Evolutionary conservation across 2,329 filamentous ascomycete genomes (phyloP), one percentile per base, ranked within the genome.

Genomic region (Nemania sp.): DNA sequence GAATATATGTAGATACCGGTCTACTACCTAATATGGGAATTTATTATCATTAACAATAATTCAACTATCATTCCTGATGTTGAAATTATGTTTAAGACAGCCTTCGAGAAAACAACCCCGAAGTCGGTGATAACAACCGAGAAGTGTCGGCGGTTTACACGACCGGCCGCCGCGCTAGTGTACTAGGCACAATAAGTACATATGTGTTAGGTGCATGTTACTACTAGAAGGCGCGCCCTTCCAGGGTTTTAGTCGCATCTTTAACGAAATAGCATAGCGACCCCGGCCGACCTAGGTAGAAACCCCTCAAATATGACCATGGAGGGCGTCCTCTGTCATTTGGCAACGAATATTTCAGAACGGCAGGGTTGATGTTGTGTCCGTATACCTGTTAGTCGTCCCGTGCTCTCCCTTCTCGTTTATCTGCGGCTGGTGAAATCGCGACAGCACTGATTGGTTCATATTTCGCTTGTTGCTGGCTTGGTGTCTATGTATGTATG

Each of bases 291-390:
- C n/a, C n/a, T n/a, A n/a, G n/a, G n/a, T n/a, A n/a, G 27, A 32
- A 61, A 53, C 66, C 57, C 59, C 62, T 61, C 59, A 59, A 35
- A 65, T 22, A 47, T 47, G 7, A 41, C 35, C 35, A 41, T 41
- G 13, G 35, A 41, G 35, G 7, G 7, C 35, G 5, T 13, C 13
- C 35, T 41, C 7, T 41, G 11, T 13, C 35, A 3, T 15, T 41
- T 8, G 13, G 35, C 13, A 41, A 10, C 13, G 35, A 13, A 41
- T 41, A 41, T 41, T 15, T 15, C 18, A 43, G 41, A 43, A 43
- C 41, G 41, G 41, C 13, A 47, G 29, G 29, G 41, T 52, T 49
- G 53, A 27, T 45, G n/a, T 43, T 18, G 18, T 41, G 41, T 27
- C 24, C 18, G 26, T 15, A 51, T 22, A 47, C 35, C n/a, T n/a